Percentiles rank a stretch among this genome's conserved stretches.
These are phyloP conservation scores for Phytophthora rubi DNA, from an alignment of 352 stramenopile species.

Conservation along the genomic window DNA sequence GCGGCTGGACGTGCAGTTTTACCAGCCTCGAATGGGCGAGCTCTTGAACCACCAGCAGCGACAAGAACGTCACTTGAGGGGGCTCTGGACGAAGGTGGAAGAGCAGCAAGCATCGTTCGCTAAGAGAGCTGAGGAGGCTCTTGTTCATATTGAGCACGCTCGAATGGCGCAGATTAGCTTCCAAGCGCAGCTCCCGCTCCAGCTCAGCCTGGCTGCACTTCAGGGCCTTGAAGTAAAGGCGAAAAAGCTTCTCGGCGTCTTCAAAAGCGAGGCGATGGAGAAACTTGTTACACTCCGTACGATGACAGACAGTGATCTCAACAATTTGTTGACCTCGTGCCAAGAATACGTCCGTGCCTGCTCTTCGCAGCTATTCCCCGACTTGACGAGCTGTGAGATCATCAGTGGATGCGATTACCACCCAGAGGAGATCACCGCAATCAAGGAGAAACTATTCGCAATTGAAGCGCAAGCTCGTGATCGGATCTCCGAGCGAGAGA, in stretches of 20 bases:
- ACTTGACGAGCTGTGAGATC: constrained; percentile 64
- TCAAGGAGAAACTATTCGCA: constrained; percentile 46
- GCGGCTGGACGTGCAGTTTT: constrained; percentile 84
- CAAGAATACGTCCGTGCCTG: constrained; percentile 67
- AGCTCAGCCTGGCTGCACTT: constrained; percentile 77
- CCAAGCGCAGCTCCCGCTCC: constrained; percentile 70
- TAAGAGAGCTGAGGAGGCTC: constrained; percentile 31
- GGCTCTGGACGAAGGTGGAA: constrained; percentile 58
- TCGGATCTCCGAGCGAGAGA: constrained; percentile 42
- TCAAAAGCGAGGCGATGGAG: constrained; percentile 43
- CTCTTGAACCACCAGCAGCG: constrained; percentile 82
- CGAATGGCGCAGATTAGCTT: constrained; percentile 59
- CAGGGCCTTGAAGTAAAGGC: constrained; percentile 85
- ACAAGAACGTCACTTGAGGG: constrained; percentile 67
- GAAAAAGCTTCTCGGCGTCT: constrained; percentile 69
- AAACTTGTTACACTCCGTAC: constrained; percentile 31
- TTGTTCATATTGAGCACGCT: constrained; percentile 43
- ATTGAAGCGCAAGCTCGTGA: constrained; percentile 50
- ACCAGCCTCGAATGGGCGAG: constrained; percentile 86
- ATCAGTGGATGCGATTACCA: constrained; percentile 89
- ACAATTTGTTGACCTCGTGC: constrained; percentile 40
- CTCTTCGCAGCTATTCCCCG: constrained; percentile 61
- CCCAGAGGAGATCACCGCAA: constrained; percentile 63
- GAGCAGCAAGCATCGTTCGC: constrained; percentile 63
- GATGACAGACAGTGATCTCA: constrained; percentile 41